Conservation (phyloP, 208 protist genomes). For the Leishmania gerbilli region DNA sequence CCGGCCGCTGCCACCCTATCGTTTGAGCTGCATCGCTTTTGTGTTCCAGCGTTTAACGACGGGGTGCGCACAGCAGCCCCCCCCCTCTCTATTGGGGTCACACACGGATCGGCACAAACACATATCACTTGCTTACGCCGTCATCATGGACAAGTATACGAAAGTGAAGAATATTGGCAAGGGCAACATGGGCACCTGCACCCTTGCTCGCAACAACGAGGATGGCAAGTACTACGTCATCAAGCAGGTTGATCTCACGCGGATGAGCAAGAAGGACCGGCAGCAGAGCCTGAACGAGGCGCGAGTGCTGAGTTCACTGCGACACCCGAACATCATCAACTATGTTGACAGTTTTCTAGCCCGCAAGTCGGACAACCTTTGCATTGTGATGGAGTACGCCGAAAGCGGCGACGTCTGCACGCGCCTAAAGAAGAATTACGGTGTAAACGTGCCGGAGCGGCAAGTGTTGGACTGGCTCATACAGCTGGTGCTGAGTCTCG, state of each 20-base stretch:
- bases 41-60: not conserved
- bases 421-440: conserved; percentile 80
- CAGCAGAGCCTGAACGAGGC: conserved; percentile 93
- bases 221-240: conserved; percentile 94
- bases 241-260: conserved; percentile 91
- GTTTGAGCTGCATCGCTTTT: not conserved
- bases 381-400: conserved; percentile 94
- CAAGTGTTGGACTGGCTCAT: conserved; percentile 90
- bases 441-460: conserved; percentile 79
- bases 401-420: conserved; percentile 87
- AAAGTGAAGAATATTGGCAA: conserved; percentile 93
- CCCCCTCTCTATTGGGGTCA: not conserved
- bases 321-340: conserved; percentile 95
- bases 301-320: conserved; percentile 82
- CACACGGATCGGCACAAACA: not conserved
- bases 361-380: conserved; percentile 84
- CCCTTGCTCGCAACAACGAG: conserved; percentile 89
- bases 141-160: conserved; percentile 89
- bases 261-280: conserved; percentile 89
- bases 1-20: not conserved
- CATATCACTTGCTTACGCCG: not conserved
- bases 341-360: conserved; percentile 95
- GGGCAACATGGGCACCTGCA: conserved; percentile 94
- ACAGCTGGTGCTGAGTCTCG: conserved; percentile 89
- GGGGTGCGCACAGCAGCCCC: not conserved